phyloP scores from a whole-genome alignment of 1,284 basidiomycete species.

The Cryptococcus sp. region DNA sequence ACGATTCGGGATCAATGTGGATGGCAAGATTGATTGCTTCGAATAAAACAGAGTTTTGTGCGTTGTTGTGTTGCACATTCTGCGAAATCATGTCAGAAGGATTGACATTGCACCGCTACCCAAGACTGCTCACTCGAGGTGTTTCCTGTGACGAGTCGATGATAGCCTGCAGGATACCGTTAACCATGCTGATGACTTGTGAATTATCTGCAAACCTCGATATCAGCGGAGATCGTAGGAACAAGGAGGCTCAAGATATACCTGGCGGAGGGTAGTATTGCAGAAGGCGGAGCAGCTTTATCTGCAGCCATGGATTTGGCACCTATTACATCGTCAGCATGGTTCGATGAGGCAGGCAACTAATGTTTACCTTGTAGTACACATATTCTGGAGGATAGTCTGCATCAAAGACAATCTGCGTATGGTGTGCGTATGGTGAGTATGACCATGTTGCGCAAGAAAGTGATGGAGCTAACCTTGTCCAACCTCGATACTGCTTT shows the following conservation, averaged over 20 bases:
- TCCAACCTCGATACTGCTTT: constrained; percentile 89
- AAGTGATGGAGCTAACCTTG: constrained; percentile 60
- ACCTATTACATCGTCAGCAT: constrained; percentile 54
- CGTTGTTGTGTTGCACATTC: constrained; percentile 98
- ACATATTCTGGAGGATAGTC: constrained; percentile 87
- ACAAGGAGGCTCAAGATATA: constrained; percentile 46
- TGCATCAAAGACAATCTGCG: constrained; percentile 82
- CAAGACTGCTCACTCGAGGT: constrained; percentile 55
- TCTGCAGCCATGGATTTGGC: constrained; percentile 96
- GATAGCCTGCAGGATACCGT: constrained; percentile 83
- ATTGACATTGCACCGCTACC: background rate
- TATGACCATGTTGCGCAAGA: background rate
- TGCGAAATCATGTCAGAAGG: constrained; percentile 37
- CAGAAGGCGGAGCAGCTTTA: constrained; percentile 87
- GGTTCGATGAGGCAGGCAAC: background rate
- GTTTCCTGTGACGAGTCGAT: constrained; percentile 94
- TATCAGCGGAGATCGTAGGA: background rate
- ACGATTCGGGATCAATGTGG: constrained; percentile 89
- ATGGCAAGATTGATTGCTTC: constrained; percentile 98
- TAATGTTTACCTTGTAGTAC: constrained; percentile 67
- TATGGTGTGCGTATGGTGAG: constrained; percentile 10
- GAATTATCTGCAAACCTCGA: constrained; percentile 68
- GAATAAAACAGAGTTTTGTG: constrained; percentile 96
- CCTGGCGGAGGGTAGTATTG: constrained; percentile 96
- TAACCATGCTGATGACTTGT: constrained; percentile 71